Evolutionary conservation across 305 asterid species (phyloP).

Genomic region (Euphrasia arctica): DNA sequence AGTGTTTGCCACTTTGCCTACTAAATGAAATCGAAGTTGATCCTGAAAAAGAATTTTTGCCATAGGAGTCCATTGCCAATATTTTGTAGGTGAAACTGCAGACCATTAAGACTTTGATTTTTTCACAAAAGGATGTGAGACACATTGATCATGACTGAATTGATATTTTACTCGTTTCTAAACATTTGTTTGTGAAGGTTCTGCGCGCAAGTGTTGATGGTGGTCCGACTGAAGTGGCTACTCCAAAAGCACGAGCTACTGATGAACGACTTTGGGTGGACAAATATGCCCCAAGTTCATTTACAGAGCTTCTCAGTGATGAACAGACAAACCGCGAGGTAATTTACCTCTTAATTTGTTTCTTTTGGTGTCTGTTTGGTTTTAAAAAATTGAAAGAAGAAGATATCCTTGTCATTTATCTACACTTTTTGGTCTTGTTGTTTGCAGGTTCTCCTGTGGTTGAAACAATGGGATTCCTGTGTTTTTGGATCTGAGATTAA

Average conservation of each 20-base stretch:
- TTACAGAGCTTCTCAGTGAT: constrained; percentile 97
- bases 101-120: constrained; percentile 3
- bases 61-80: not conserved
- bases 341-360: constrained; percentile 26
- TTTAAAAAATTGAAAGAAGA: constrained; percentile 18
- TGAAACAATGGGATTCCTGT: constrained; percentile 97
- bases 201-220: constrained; percentile 64
- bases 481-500: constrained; percentile 90
- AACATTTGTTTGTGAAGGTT: constrained; percentile 50
- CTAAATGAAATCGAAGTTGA: not conserved
- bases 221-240: constrained; percentile 37
- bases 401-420: constrained; percentile 19
- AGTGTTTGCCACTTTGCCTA: constrained; percentile 3
- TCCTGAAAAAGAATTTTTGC: not conserved
- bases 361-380: constrained; percentile 13
- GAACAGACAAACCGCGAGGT: constrained; percentile 99
- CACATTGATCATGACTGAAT: constrained; percentile 10
- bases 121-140: constrained; percentile 7
- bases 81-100: constrained; percentile 17
- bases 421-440: constrained; percentile 27
- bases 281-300: constrained; percentile 92
- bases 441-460: constrained; percentile 92
- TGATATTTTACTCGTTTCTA: constrained; percentile 5
- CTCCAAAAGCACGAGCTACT: constrained; percentile 40
- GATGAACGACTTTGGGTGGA: constrained; percentile 94